Evolutionary conservation across 1,284 basidiomycete genomes (phyloP).

Genomic region (Cutaneotrichosporon sp.): DNA sequence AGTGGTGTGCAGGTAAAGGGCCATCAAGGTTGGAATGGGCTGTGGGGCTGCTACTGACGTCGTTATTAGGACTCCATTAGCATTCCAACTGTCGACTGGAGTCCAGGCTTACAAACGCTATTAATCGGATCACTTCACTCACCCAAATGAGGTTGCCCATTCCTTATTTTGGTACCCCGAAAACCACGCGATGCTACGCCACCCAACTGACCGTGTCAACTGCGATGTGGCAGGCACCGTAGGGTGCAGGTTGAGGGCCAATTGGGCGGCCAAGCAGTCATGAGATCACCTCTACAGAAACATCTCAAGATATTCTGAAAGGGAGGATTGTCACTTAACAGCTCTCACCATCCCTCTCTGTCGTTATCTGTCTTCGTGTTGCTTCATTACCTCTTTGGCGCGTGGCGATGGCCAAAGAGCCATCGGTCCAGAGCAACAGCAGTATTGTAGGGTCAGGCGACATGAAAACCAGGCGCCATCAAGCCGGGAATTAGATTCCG

Average conservation of each 20-base stretch:
- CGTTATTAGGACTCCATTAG: neutral
- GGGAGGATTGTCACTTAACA: too few relatives aligned
- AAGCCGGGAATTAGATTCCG: slow-evolving; percentile 1
- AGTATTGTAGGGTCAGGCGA: neutral
- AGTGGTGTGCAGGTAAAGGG: neutral
- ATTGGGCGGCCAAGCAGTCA: too few relatives aligned
- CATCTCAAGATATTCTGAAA: too few relatives aligned
- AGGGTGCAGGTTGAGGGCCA: too few relatives aligned
- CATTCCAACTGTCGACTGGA: neutral
- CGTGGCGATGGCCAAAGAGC: too few relatives aligned
- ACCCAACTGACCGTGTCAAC: too few relatives aligned
- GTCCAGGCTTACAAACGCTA: neutral
- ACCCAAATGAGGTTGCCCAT: neutral
- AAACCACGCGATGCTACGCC: neutral
- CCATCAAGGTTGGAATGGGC: neutral
- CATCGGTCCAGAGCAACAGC: too few relatives aligned
- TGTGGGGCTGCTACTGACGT: neutral
- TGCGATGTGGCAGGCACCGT: too few relatives aligned
- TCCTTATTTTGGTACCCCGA: neutral
- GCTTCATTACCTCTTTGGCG: too few relatives aligned
- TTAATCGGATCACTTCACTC: neutral
- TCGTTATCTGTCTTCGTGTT: too few relatives aligned
- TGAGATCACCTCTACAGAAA: too few relatives aligned
- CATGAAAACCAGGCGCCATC: slow-evolving; percentile 3
- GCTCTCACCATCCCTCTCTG: too few relatives aligned